phyloP scores from a whole-genome alignment of 228 moss, liverwort and hornwort species.

The Sphagnum magellanicum region DNA sequence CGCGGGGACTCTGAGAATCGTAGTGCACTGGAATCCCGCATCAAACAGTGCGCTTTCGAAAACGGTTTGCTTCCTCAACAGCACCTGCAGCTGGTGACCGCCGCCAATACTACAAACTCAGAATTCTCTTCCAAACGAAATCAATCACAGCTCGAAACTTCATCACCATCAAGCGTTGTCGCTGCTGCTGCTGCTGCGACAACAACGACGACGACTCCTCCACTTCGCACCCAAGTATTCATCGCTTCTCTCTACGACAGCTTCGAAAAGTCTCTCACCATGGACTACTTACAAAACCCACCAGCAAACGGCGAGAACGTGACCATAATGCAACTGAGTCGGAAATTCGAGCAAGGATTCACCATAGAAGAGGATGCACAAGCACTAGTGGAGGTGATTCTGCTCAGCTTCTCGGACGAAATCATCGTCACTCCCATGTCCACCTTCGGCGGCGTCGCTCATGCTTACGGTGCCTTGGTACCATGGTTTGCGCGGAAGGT shows the following conservation, averaged over 20 bases:
- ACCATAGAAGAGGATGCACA: conserved; percentile 28
- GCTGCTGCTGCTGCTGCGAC: not conserved
- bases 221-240: conserved; percentile 17
- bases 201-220: not conserved
- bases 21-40: conserved; percentile 11
- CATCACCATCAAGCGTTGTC: conserved; percentile 1
- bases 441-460: conserved; percentile 35
- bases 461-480: conserved; percentile 31
- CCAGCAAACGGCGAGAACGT: conserved; percentile 25
- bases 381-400: conserved; percentile 32
- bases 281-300: conserved; percentile 24
- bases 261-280: conserved; percentile 13
- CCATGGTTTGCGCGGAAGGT: conserved; percentile 21
- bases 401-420: conserved; percentile 28
- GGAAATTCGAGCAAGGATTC: conserved; percentile 18
- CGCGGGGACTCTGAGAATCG: conserved; percentile 10
- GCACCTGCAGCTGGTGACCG: not conserved
- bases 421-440: conserved; percentile 36
- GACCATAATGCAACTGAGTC: conserved; percentile 25
- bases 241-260: conserved; percentile 26
- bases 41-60: conserved; percentile 19
- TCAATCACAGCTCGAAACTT: not conserved
- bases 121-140: too few relatives aligned
- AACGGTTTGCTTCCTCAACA: conserved; percentile 21
- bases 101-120: too few relatives aligned